Conservation (phyloP, 805 yeast genomes). For the Ogataea ganodermae region DNA sequence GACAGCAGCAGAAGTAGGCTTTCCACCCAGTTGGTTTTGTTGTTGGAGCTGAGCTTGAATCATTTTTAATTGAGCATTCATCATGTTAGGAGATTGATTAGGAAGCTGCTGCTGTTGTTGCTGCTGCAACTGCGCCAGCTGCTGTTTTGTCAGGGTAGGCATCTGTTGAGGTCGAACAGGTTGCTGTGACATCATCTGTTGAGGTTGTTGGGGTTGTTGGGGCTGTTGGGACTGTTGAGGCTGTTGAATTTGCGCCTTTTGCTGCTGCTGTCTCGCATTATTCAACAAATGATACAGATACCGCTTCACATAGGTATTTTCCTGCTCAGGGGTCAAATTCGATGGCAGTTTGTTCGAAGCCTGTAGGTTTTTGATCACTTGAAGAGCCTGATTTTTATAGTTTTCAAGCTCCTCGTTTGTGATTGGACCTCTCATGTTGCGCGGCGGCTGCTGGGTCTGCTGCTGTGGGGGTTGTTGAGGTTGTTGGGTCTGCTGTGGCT, state of each 20-base stretch:
- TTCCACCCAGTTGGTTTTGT: constrained; percentile 28
- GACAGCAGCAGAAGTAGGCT: constrained; percentile 19
- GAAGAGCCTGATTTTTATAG: constrained; percentile 38
- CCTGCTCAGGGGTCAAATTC: constrained; percentile 37
- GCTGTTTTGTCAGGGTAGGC: constrained; percentile 11
- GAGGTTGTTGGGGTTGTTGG: constrained; percentile 24
- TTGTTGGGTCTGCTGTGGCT: constrained; percentile 13
- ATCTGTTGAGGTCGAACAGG: constrained; percentile 19
- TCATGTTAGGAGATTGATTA: constrained; percentile 17
- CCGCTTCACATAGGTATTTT: constrained; percentile 36
- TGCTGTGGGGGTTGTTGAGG: constrained; percentile 18
- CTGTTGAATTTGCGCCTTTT: constrained; percentile 14
- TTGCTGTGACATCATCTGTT: constrained; percentile 18
- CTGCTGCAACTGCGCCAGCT: constrained; percentile 8
- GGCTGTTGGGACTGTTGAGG: constrained; percentile 25
- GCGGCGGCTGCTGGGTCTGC: constrained; percentile 20
- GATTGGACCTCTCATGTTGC: constrained; percentile 12
- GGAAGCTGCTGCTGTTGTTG: constrained; percentile 14
- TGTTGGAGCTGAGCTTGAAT: constrained; percentile 30
- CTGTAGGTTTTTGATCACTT: constrained; percentile 37
- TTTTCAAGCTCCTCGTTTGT: constrained; percentile 31
- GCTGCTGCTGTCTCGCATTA: constrained; percentile 23
- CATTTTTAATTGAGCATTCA: constrained; percentile 20
- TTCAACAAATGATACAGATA: constrained; percentile 34
- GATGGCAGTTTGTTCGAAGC: constrained; percentile 35